A percentile compares a stretch with the other conserved stretches of the same genome.
Conservation (phyloP, 2,329 filamentous ascomycete genomes). For the Paraconiothyrium sp. region DNA sequence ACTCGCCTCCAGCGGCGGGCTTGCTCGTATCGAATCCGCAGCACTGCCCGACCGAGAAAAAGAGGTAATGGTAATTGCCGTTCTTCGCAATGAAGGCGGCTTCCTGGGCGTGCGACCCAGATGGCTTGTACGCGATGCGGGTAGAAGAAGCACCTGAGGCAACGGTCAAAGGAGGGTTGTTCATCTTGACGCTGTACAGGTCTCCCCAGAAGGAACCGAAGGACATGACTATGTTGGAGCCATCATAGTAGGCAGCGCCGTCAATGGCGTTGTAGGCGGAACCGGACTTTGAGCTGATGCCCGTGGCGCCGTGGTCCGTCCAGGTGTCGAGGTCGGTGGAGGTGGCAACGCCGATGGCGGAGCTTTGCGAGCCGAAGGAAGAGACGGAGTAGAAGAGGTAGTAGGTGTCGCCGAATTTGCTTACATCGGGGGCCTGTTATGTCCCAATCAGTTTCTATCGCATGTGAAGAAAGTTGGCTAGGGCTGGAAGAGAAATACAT, state of each 20-base stretch:
- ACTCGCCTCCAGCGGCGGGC: constrained; percentile 68
- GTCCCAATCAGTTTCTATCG: not conserved
- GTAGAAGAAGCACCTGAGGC: constrained; percentile 45
- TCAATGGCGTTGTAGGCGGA: constrained; percentile 64
- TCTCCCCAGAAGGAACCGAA: constrained; percentile 70
- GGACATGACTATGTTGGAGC: constrained; percentile 67
- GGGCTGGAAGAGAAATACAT: constrained; percentile 19
- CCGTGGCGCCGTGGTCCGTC: constrained; percentile 67
- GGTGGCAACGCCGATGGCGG: constrained; percentile 68
- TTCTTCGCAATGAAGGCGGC: constrained; percentile 66
- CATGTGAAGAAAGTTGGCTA: not conserved
- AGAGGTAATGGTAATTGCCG: constrained; percentile 69
- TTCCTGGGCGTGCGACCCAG: constrained; percentile 64
- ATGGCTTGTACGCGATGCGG: constrained; percentile 65
- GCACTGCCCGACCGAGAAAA: constrained; percentile 69
- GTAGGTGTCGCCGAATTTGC: constrained; percentile 66
- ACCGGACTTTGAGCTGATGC: constrained; percentile 55
- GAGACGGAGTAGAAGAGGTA: constrained; percentile 74
- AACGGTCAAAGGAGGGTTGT: constrained; percentile 42
- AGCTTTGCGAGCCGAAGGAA: constrained; percentile 68
- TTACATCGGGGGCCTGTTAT: constrained; percentile 70
- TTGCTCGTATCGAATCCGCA: constrained; percentile 65
- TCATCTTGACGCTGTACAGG: constrained; percentile 68
- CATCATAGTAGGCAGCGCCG: constrained; percentile 68
- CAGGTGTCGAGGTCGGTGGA: constrained; percentile 63